Conservation (phyloP, 805 yeast species). For the Spathaspora sp. region DNA sequence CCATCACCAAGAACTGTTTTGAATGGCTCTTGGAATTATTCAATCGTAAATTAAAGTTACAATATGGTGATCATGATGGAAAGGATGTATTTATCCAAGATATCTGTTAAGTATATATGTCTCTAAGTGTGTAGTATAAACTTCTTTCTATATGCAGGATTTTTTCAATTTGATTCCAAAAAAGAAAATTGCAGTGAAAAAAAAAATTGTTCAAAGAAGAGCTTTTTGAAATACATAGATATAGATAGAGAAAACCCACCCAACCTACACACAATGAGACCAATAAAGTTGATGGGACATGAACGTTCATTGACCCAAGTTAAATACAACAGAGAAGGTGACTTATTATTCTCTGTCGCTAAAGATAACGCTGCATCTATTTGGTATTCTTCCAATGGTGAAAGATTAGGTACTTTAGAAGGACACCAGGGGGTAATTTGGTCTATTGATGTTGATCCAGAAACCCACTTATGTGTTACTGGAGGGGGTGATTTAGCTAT, state of each 20-base stretch:
- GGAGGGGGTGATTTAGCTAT: conserved; percentile 89
- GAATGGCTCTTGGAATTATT: conserved; percentile 70
- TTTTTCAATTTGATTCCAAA: background rate
- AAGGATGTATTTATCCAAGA: conserved; percentile 50
- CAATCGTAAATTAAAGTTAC: conserved; percentile 61
- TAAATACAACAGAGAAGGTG: conserved; percentile 94
- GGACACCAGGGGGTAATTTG: conserved; percentile 90
- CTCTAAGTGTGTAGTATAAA: background rate
- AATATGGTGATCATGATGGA: conserved; percentile 62
- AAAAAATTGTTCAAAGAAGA: background rate
- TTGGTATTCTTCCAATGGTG: conserved; percentile 96
- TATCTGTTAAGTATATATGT: conserved; percentile 45
- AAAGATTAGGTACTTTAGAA: conserved; percentile 86
- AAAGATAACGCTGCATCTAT: conserved; percentile 87
- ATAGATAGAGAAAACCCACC: background rate
- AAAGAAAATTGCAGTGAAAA: background rate
- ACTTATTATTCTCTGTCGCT: conserved; percentile 84
- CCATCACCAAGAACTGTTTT: conserved; percentile 62
- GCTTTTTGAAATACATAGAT: background rate
- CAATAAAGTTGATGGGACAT: conserved; percentile 79
- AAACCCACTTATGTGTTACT: conserved; percentile 69
- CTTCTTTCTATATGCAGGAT: background rate
- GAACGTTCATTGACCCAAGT: conserved; percentile 97
- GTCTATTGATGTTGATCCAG: conserved; percentile 82
- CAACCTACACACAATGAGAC: conserved; percentile 32